Percentiles rank a stretch among this genome's conserved stretches.
Conservation (phyloP, 768 basidiomycete species). For the Hypholoma sublateritium region DNA sequence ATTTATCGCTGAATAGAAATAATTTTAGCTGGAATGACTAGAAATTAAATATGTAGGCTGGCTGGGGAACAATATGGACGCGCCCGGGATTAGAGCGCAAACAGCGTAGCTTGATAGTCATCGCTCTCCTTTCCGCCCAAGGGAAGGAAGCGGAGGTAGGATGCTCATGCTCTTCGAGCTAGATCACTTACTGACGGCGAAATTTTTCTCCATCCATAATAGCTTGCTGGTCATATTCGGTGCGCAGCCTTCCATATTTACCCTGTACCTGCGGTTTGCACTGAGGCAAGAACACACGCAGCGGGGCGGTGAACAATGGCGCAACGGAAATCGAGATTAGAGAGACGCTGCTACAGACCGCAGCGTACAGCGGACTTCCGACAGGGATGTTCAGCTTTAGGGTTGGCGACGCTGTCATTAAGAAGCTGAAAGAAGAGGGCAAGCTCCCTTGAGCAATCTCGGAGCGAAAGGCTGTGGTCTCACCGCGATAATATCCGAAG, state of each 20-base stretch:
- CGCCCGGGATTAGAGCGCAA: neutral
- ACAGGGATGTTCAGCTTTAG: constrained; percentile 43
- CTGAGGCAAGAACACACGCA: constrained; percentile 9
- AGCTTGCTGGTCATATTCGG: constrained; percentile 40
- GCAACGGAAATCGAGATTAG: constrained; percentile 42
- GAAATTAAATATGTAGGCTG: neutral
- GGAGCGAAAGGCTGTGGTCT: neutral
- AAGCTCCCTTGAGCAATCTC: constrained; percentile 10
- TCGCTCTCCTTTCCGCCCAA: neutral
- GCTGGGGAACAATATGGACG: neutral
- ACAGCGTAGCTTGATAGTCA: neutral
- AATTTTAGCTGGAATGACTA: neutral
- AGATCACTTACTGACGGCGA: neutral
- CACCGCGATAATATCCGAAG: neutral
- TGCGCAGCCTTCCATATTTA: neutral
- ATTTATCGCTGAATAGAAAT: neutral
- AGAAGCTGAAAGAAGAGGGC: constrained; percentile 38
- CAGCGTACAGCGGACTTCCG: constrained; percentile 43
- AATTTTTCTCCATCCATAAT: neutral
- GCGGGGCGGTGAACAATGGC: constrained; percentile 45
- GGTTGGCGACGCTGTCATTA: constrained; percentile 37
- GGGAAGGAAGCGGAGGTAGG: neutral
- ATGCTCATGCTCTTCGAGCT: too few relatives aligned
- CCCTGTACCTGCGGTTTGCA: neutral
- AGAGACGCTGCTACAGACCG: constrained; percentile 42